Conservation (phyloP, 208 protist genomes). For the Acanthamoeba comandoni region DNA sequence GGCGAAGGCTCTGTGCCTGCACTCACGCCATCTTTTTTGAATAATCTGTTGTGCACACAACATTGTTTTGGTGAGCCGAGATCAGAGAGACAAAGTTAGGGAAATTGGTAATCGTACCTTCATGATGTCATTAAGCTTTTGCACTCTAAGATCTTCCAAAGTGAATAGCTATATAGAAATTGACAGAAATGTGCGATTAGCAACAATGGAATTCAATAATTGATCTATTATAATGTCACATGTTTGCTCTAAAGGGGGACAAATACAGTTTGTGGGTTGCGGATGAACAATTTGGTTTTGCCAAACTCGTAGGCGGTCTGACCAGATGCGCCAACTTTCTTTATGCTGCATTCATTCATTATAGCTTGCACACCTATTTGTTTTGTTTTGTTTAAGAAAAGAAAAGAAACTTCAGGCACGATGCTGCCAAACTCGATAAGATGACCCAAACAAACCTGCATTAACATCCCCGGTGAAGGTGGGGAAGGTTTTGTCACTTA, state of each 20-base stretch:
- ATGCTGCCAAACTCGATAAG: slow-evolving; percentile 40
- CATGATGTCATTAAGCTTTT: slow-evolving; percentile 69
- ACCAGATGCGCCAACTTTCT: slow-evolving; percentile 70
- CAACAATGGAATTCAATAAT: too few relatives aligned
- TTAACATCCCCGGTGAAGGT: slow-evolving; percentile 65
- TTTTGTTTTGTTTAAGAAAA: not conserved
- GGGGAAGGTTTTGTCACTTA: slow-evolving; percentile 76
- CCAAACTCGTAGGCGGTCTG: slow-evolving; percentile 91
- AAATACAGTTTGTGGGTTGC: slow-evolving; percentile 91
- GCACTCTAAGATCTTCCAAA: slow-evolving; percentile 90
- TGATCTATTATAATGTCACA: too few relatives aligned
- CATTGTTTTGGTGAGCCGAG: not conserved
- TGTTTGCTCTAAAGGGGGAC: too few relatives aligned
- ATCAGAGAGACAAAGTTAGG: slow-evolving; percentile 80
- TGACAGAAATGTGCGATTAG: not conserved
- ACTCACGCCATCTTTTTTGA: slow-evolving; percentile 86
- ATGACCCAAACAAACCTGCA: slow-evolving; percentile 22
- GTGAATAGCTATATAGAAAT: slow-evolving; percentile 84
- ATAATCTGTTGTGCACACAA: slow-evolving; percentile 10
- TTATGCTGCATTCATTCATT: slow-evolving; percentile 83
- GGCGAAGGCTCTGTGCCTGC: slow-evolving; percentile 26
- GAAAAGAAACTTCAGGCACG: slow-evolving; percentile 38
- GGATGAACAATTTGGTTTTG: slow-evolving; percentile 94
- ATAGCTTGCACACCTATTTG: slow-evolving; percentile 83
- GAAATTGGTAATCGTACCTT: not conserved